A percentile compares a stretch with the other conserved stretches of the same genome.
These are phyloP conservation scores for Acorus calamus DNA, from an alignment of 106 monocot species.

Conservation along the genomic window DNA sequence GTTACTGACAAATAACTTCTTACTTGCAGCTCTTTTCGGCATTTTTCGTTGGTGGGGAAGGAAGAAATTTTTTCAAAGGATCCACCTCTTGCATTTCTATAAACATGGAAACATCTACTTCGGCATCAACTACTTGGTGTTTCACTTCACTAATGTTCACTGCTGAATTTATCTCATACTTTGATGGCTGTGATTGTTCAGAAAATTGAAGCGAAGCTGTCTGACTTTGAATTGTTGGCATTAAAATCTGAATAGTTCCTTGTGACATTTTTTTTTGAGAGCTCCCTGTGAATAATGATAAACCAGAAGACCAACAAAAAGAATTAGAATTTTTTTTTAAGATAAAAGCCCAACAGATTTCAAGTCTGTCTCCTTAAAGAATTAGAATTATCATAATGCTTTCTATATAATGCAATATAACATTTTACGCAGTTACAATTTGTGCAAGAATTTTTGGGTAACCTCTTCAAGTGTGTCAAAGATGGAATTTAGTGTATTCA, in stretches of 20 bases:
- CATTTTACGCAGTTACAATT: too few species aligned
- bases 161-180: conserved; percentile 17
- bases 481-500: too few species aligned
- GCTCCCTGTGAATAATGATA: conserved; percentile 9
- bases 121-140: conserved; percentile 23
- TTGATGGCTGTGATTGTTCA: conserved; percentile 29
- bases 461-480: too few species aligned
- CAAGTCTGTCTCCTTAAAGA: conserved; percentile 99
- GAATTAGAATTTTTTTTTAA: background rate
- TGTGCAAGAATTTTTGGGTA: too few species aligned
- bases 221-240: conserved; percentile 15
- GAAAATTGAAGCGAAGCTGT: conserved; percentile 22
- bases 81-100: conserved; percentile 22
- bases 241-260: conserved; percentile 19
- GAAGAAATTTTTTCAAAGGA: conserved; percentile 38
- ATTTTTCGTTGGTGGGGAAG: conserved; percentile 30
- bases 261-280: conserved; percentile 24
- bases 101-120: conserved; percentile 14
- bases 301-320: background rate
- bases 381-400: too few species aligned
- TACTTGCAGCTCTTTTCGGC: conserved; percentile 45
- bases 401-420: too few species aligned
- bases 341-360: conserved; percentile 97
- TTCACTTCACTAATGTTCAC: conserved; percentile 22
- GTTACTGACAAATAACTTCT: too few species aligned